phyloP scores from a whole-genome alignment of 2,329 filamentous ascomycete species.

The Paraconiothyrium brasiliense region DNA sequence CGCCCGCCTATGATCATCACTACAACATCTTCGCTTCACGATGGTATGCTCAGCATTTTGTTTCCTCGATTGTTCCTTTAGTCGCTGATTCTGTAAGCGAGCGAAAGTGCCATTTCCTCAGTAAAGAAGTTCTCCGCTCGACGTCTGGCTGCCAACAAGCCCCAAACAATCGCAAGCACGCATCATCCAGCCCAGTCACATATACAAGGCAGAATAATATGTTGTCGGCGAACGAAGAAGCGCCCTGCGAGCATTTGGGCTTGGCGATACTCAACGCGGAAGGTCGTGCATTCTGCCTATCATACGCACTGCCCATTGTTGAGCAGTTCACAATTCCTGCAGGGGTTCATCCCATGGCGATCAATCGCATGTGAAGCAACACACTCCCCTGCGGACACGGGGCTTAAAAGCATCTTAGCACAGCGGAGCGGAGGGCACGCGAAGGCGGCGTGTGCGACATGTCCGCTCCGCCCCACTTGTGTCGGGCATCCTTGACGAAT shows the following conservation, averaged over 20 bases:
- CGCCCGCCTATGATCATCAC: neutral
- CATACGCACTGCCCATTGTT: neutral
- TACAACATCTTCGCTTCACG: neutral
- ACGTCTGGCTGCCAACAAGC: neutral
- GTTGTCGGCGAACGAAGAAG: neutral
- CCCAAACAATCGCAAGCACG: neutral
- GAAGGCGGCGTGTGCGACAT: slow-evolving; percentile 1
- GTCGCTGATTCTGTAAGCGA: no score
- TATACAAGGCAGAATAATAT: neutral
- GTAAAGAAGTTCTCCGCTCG: no score
- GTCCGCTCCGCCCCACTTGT: slow-evolving; percentile 8
- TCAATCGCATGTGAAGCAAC: slow-evolving; percentile 8
- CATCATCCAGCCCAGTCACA: neutral
- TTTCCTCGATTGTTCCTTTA: neutral
- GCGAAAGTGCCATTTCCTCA: no score
- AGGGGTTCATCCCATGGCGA: slow-evolving; percentile 5
- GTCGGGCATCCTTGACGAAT: slow-evolving; percentile 1
- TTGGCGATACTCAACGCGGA: neutral
- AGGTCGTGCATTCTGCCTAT: neutral
- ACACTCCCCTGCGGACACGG: slow-evolving; percentile 1
- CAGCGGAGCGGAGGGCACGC: slow-evolving; percentile 12
- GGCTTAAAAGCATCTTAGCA: slow-evolving; percentile 5
- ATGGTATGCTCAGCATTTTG: neutral
- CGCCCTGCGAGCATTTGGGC: neutral
- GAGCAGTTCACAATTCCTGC: neutral